phyloP scores from a whole-genome alignment of 768 basidiomycete species.

The Phaffia australis region DNA sequence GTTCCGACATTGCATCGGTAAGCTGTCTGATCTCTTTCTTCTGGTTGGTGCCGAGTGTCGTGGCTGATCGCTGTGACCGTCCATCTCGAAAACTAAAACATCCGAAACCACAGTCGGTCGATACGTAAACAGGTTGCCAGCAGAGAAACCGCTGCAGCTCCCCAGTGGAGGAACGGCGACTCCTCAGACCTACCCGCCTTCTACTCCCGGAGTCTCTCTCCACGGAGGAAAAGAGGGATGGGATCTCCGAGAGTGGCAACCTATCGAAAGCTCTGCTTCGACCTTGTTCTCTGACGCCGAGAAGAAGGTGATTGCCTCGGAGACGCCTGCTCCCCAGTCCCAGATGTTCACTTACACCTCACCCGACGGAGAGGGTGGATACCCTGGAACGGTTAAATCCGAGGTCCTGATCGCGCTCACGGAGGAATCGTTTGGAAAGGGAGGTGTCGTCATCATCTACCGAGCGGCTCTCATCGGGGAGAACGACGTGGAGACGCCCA shows the following conservation, averaged over 20 bases:
- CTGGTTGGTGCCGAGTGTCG: neutral
- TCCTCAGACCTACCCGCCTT: slow-evolving; percentile 4
- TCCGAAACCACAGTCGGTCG: slow-evolving; percentile 9
- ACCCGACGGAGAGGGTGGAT: slow-evolving; percentile 19
- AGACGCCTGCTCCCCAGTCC: slow-evolving; percentile 6
- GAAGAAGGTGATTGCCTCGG: slow-evolving; percentile 1
- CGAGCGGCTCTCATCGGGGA: slow-evolving; percentile 13
- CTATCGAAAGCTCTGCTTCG: neutral
- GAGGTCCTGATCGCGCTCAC: slow-evolving; percentile 18
- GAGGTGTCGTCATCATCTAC: slow-evolving; percentile 7
- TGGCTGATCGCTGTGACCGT: neutral
- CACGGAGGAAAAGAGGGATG: slow-evolving; percentile 22
- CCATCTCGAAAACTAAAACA: neutral
- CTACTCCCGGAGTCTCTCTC: slow-evolving; percentile 4
- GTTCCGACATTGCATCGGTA: slow-evolving; percentile 24
- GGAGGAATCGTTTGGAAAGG: neutral
- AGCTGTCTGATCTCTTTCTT: neutral
- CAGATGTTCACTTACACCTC: slow-evolving; percentile 17
- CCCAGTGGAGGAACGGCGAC: neutral
- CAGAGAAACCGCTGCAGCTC: neutral
- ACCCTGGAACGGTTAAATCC: slow-evolving; percentile 12
- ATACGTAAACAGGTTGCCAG: slow-evolving; percentile 17
- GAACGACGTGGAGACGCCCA: slow-evolving; percentile 12
- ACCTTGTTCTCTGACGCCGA: slow-evolving; percentile 18
- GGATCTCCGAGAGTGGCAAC: slow-evolving; percentile 22